Percentiles rank a stretch among this genome's conserved stretches.
These are phyloP conservation scores for Aplosporella prunicola DNA, from an alignment of 2,329 filamentous ascomycete genomes.

Conservation along the genomic window DNA sequence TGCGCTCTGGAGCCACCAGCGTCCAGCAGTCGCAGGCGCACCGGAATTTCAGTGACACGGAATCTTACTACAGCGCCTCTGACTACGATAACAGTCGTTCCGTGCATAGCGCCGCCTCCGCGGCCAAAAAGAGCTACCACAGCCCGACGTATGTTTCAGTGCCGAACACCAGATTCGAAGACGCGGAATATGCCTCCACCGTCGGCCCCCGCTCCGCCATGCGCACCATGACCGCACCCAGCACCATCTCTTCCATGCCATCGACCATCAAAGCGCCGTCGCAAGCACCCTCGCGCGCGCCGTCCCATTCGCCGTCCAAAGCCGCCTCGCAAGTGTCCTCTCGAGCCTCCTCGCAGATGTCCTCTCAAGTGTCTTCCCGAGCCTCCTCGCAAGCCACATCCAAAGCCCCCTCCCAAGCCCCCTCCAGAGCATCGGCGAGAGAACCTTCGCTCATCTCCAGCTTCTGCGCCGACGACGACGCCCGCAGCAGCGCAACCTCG, in stretches of 20 bases:
- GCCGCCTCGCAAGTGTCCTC: background rate
- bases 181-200: conserved; percentile 27
- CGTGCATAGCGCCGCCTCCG: conserved; percentile 6
- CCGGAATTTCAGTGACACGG: conserved; percentile 29
- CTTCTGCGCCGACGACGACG: conserved; percentile 24
- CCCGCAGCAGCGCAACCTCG: conserved; percentile 8
- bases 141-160: conserved; percentile 23
- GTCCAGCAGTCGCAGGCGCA: conserved; percentile 15
- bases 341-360: conserved; percentile 16
- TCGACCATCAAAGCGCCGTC: conserved; percentile 18
- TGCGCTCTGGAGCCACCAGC: conserved; percentile 8
- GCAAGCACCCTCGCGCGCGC: conserved; percentile 19
- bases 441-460: conserved; percentile 23
- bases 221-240: conserved; percentile 7
- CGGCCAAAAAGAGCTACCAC: conserved; percentile 10
- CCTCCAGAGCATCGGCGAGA: conserved; percentile 2
- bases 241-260: conserved; percentile 12
- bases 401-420: conserved; percentile 2
- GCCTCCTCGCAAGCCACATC: conserved; percentile 1
- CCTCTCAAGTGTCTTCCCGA: conserved; percentile 4
- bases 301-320: too few species aligned
- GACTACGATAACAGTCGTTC: conserved; percentile 14
- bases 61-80: conserved; percentile 15
- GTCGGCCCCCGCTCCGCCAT: conserved; percentile 2
- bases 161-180: conserved; percentile 19